These are phyloP conservation scores for Eucalyptus marginata DNA, from an alignment of 345 rosid genomes.

Conservation along the genomic window DNA sequence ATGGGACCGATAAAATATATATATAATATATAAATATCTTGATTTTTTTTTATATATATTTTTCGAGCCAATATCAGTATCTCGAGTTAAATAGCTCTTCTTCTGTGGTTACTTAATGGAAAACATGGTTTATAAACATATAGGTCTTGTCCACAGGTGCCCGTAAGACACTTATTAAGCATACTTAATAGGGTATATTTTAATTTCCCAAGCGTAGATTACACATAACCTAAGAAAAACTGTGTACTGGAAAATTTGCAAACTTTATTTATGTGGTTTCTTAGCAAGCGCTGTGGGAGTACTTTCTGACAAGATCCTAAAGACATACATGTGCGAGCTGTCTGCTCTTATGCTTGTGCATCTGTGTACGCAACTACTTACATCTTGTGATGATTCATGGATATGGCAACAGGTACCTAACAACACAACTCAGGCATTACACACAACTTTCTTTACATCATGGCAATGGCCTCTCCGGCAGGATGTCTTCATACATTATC, in stretches of 20 bases:
- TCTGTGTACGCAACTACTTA: background rate
- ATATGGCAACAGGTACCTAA: background rate
- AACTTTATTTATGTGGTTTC: background rate
- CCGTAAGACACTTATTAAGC: background rate
- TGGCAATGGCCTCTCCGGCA: conserved; percentile 27
- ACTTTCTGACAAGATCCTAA: background rate
- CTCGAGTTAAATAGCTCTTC: background rate
- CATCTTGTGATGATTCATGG: background rate
- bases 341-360: background rate
- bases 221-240: background rate
- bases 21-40: background rate
- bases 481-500: conserved; percentile 20
- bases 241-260: background rate
- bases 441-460: background rate
- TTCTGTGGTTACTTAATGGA: background rate
- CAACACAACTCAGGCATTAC: background rate
- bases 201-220: background rate
- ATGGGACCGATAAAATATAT: no score
- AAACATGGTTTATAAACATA: background rate
- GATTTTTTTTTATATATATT: background rate
- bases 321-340: background rate
- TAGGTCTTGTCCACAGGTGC: background rate
- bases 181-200: background rate
- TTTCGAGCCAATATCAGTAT: background rate
- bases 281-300: background rate